phyloP scores from a whole-genome alignment of 2,329 filamentous ascomycete genomes.

The Fusarium dlaminii region DNA sequence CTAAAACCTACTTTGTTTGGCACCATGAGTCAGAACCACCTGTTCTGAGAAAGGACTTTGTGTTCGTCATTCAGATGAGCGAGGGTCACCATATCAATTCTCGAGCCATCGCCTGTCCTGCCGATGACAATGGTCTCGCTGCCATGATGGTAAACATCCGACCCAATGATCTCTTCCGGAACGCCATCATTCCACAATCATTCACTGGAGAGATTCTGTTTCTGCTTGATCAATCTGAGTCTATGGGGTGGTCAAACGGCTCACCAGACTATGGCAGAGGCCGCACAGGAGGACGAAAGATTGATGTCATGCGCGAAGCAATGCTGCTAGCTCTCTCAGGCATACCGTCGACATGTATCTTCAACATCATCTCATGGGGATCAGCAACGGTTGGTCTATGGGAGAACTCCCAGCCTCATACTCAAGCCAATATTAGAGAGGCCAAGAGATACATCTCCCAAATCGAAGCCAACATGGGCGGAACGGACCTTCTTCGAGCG shows the following conservation, averaged over 20 bases:
- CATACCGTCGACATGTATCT: background rate
- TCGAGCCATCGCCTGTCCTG: background rate
- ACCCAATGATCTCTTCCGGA: background rate
- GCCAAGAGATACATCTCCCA: background rate
- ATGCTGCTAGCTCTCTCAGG: background rate
- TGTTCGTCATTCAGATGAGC: background rate
- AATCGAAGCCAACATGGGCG: rapidly evolving
- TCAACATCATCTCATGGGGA: background rate
- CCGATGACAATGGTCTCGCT: rapidly evolving
- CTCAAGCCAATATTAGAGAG: rapidly evolving
- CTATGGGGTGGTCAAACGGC: rapidly evolving
- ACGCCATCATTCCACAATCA: background rate
- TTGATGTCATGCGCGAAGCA: background rate
- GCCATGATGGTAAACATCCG: background rate
- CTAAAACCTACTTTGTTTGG: background rate
- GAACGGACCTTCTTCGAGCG: rapidly evolving
- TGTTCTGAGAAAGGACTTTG: background rate
- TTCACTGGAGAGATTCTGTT: background rate
- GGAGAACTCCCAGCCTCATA: background rate
- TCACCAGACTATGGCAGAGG: background rate
- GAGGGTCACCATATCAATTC: background rate
- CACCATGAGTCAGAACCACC: background rate
- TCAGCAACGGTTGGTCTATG: rapidly evolving
- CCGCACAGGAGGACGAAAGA: rapidly evolving
- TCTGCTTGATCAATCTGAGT: background rate